Percentiles rank a stretch among this genome's conserved stretches.
These are phyloP conservation scores for Solanum ossicruentum DNA, from an alignment of 257 asterid species.

Conservation along the genomic window DNA sequence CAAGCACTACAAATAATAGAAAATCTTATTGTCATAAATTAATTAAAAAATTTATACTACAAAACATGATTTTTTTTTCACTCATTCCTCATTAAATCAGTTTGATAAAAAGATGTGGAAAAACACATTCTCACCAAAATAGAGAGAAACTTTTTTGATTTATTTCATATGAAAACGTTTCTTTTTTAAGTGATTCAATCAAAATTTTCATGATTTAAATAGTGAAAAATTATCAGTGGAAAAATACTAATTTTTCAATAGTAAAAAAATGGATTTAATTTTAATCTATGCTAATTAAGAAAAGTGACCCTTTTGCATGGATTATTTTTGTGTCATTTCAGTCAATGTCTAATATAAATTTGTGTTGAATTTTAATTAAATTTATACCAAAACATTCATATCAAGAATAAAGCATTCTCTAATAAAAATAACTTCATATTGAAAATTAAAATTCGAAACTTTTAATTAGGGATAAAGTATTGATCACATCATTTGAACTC, in stretches of 20 bases:
- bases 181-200: neutral
- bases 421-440: neutral
- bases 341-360: neutral
- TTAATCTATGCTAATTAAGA: neutral
- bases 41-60: neutral
- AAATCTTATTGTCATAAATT: neutral
- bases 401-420: accelerated
- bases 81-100: neutral
- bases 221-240: neutral
- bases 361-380: neutral
- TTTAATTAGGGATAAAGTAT: neutral
- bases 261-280: neutral
- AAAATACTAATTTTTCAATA: too few species aligned
- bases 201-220: neutral
- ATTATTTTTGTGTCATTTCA: neutral
- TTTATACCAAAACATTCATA: neutral
- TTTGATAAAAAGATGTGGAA: accelerated
- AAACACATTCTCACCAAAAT: neutral
- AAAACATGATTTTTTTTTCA: neutral
- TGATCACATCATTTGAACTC: neutral
- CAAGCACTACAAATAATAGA: neutral
- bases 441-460: accelerated
- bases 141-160: neutral
- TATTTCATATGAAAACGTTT: neutral
- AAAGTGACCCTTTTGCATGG: neutral